Evolutionary conservation across 2,329 filamentous ascomycete species (phyloP).

Genomic region (Monosporascus sp.): DNA sequence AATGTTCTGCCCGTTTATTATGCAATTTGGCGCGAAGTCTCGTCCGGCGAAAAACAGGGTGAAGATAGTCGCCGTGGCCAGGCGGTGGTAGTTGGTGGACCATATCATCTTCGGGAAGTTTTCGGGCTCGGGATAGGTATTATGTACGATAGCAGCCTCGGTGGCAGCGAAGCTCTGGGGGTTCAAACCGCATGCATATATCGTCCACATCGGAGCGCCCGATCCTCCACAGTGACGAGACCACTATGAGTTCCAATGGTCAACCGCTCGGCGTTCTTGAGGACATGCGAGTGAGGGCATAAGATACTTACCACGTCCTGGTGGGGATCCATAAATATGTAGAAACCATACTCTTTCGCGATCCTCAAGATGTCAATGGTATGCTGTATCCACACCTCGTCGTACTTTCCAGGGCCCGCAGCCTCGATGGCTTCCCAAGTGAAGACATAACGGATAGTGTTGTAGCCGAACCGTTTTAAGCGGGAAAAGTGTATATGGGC

Average conservation of each 20-base stretch:
- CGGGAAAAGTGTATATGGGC: conserved; percentile 82
- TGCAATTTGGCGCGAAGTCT: conserved; percentile 92
- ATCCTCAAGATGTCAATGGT: conserved; percentile 80
- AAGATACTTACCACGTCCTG: conserved; percentile 76
- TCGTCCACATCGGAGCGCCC: conserved; percentile 94
- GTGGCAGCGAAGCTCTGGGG: conserved; percentile 79
- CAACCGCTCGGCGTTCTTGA: conserved; percentile 13
- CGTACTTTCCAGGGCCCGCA: conserved; percentile 82
- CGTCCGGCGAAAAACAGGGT: conserved; percentile 88
- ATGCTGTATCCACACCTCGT: conserved; percentile 88
- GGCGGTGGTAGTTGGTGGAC: conserved; percentile 91
- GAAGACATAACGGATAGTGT: conserved; percentile 93
- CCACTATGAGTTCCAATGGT: conserved; percentile 54
- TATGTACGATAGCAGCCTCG: conserved; percentile 90
- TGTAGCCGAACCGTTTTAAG: conserved; percentile 86
- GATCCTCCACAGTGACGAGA: conserved; percentile 91
- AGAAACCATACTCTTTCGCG: conserved; percentile 88
- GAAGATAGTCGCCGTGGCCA: conserved; percentile 86
- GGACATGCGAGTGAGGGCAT: background rate
- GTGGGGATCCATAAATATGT: conserved; percentile 97
- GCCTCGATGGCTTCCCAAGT: conserved; percentile 99
- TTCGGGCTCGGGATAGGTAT: conserved; percentile 79
- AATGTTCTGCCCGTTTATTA: conserved; percentile 92
- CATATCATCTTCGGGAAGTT: conserved; percentile 98
- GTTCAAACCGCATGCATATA: conserved; percentile 90